Percentiles rank a stretch among this genome's conserved stretches.
These are phyloP conservation scores for Dovyalis caffra DNA, from an alignment of 345 rosid species.

Conservation along the genomic window DNA sequence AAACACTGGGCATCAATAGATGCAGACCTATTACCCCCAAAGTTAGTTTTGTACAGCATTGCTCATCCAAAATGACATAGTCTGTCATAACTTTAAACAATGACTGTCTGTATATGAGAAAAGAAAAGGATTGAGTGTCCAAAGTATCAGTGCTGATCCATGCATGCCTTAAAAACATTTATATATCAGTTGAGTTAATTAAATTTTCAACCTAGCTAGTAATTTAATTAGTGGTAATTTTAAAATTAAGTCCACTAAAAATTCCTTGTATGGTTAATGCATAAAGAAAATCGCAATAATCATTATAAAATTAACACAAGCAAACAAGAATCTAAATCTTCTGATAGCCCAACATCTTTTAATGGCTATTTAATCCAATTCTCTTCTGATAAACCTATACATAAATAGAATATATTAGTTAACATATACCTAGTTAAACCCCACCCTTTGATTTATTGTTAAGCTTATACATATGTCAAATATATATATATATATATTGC, in stretches of 20 bases:
- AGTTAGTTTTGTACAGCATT: constrained; percentile 2
- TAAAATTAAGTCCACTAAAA: not conserved
- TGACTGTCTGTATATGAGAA: not conserved
- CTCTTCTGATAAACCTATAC: constrained; percentile 10
- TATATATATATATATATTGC: too few relatives aligned
- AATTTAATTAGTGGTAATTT: not conserved
- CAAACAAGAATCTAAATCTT: constrained; percentile 3
- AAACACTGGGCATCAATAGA: constrained; percentile 16
- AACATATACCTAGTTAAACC: constrained; percentile 12
- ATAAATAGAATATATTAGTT: not conserved
- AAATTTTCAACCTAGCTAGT: not conserved
- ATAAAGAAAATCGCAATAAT: too few relatives aligned
- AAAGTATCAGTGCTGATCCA: not conserved
- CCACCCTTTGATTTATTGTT: not conserved
- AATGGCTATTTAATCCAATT: constrained; percentile 16
- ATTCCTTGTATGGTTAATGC: not conserved
- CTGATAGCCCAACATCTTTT: not conserved
- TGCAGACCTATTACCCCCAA: constrained; percentile 13
- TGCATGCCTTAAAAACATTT: not conserved
- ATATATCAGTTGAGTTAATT: not conserved
- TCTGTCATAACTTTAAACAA: not conserved
- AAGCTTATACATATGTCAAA: not conserved
- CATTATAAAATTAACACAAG: not conserved
- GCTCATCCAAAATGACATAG: constrained; percentile 3
- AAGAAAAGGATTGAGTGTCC: not conserved